Conservation (phyloP, 176 grass and related monocot genomes). For the Aegilops bicornis region DNA sequence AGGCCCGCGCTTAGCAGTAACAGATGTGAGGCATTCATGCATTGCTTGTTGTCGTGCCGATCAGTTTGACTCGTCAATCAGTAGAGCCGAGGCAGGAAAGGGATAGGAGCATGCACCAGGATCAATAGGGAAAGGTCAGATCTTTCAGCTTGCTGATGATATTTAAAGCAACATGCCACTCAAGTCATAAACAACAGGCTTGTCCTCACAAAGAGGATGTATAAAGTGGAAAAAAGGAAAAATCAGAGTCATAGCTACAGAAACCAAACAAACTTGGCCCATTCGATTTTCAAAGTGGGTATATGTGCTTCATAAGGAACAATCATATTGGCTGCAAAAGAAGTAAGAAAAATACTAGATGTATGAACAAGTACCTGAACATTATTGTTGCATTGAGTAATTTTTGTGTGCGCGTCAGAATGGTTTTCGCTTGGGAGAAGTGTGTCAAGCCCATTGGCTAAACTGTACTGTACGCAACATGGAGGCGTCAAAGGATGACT, state of each 20-base stretch:
- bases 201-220: background rate
- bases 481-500: constrained; percentile 13
- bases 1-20: constrained; percentile 9
- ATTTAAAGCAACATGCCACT: background rate
- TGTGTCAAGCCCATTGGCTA: background rate
- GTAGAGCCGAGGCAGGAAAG: constrained; percentile 5
- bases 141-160: background rate
- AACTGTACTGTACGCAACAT: background rate
- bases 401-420: background rate
- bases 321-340: background rate
- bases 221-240: too few relatives aligned
- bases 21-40: background rate
- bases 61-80: constrained; percentile 1
- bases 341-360: background rate
- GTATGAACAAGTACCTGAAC: background rate
- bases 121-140: background rate
- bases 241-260: background rate
- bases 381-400: background rate
- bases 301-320: background rate
- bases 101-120: background rate
- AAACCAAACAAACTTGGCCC: background rate
- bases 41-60: background rate
- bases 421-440: background rate
- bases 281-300: background rate
- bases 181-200: background rate